Base-by-base conservation (phyloP, 1,284 basidiomycete genomes). In the Sanghuangporus weigelae region DNA sequence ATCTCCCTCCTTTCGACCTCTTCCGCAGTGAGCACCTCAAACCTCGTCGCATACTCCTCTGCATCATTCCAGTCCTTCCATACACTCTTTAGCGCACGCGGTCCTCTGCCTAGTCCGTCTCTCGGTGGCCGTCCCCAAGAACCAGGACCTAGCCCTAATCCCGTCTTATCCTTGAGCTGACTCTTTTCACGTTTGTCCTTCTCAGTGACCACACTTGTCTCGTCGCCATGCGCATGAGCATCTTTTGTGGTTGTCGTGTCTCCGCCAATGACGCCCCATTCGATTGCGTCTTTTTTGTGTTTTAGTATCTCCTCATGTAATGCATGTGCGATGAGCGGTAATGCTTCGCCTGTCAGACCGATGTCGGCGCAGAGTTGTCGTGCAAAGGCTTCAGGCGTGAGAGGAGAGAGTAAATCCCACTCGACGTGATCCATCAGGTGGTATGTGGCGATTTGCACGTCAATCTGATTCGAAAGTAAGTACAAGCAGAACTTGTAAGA, bases 21-120 rank as follows among this genome's bases (percentile, higher is more conserved):
- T 73, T 98, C 96, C 31, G 88, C 85, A 11, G 81, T 91, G 64
- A 98, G 74, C 63, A 92, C 86, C 73, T 98, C 89, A 71, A 98
- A 87, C 55, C 89, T 79, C n/a, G 96, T 98, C 65, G 86, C 85
- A 75, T 93, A 98, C 74, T 96, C 93, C 72, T 93, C 90, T 39
- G 90, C 86, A 71, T 98, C 96, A 59, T 83, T 83, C 93, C 94
- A 98, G 72, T 98, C 96, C 57, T 95, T 79, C 95, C 96, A 99
- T 0, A 96, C 90, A 63, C 93, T 92, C 71, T 85, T 86, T 54
- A 98, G 75, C n/a, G 83, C 80, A 72, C 91, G 90, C 1, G 94
- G 92, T 0, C 94, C 92, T 39, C 85, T 77, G 19, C 72, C 71
- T 60, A 68, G 67, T 36, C 87, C 87, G 61, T 89, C 87, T 66